phyloP scores from a whole-genome alignment of 75 land plant genomes.

The Sequoia sempervirens region DNA sequence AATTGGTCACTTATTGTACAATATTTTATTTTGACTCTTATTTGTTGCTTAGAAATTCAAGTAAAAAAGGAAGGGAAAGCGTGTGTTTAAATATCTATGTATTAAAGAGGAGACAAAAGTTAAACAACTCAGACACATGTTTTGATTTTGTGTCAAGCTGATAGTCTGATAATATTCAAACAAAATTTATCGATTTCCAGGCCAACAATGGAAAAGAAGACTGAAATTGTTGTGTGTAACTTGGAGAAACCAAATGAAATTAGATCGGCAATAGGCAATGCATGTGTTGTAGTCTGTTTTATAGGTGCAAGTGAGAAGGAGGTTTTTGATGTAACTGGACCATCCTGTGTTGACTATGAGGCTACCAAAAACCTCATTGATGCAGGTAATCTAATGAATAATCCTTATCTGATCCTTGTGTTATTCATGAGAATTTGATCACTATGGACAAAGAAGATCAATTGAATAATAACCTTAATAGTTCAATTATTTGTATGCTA shows the following conservation, averaged over 20 bases:
- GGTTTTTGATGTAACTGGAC: conserved; percentile 83
- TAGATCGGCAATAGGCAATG: conserved; percentile 69
- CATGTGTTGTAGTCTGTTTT: conserved; percentile 84
- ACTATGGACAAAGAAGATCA: not conserved
- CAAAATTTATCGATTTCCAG: conserved; percentile 42
- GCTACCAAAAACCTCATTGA: conserved; percentile 82
- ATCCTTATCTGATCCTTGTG: not conserved
- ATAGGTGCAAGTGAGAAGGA: conserved; percentile 99
- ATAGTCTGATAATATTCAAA: conserved; percentile 3
- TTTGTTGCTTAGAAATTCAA: not conserved
- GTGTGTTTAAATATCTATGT: not conserved
- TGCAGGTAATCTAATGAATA: conserved; percentile 49
- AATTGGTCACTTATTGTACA: not conserved
- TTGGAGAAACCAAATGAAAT: conserved; percentile 66
- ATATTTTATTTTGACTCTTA: not conserved
- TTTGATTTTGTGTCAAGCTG: not conserved
- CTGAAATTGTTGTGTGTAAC: conserved; percentile 85
- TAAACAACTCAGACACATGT: not conserved
- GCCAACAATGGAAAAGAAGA: conserved; percentile 54
- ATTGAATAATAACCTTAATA: not conserved
- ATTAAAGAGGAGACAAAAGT: not conserved
- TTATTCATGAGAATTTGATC: not conserved
- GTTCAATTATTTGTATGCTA: not conserved
- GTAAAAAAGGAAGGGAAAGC: not conserved
- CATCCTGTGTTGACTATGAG: conserved; percentile 78